Conservation (phyloP, 768 basidiomycete genomes). For the Zangia roseola region DNA sequence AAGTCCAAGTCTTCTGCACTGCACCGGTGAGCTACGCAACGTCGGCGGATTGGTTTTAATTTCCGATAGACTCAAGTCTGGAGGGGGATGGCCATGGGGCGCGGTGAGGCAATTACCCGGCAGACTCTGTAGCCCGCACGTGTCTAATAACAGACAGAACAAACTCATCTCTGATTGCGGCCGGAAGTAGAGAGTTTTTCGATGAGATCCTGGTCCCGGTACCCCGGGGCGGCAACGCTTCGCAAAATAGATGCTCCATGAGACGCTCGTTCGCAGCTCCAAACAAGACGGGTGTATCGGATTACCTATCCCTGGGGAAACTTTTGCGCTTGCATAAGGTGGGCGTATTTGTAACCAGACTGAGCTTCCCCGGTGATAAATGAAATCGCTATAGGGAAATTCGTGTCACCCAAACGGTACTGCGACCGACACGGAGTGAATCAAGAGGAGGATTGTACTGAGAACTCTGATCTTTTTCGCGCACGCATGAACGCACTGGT, state of each 20-base stretch:
- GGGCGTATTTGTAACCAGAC: slow-evolving; percentile 19
- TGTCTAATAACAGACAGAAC: slow-evolving; percentile 1
- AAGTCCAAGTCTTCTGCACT: not conserved
- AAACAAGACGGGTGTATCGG: slow-evolving; percentile 7
- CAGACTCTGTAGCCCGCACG: slow-evolving; percentile 3
- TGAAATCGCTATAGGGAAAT: slow-evolving; percentile 21
- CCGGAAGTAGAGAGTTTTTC: not conserved
- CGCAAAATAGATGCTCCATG: slow-evolving; percentile 4
- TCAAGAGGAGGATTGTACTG: slow-evolving; percentile 25
- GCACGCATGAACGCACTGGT: no score
- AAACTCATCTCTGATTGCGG: slow-evolving; percentile 4
- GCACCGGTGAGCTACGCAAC: not conserved
- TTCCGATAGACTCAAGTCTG: slow-evolving; percentile 19
- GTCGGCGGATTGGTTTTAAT: slow-evolving; percentile 23
- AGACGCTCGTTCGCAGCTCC: not conserved
- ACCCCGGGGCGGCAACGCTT: not conserved
- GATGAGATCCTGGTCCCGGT: slow-evolving; percentile 10
- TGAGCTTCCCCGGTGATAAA: slow-evolving; percentile 24
- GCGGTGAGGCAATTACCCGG: slow-evolving; percentile 8
- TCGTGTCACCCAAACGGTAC: slow-evolving; percentile 12
- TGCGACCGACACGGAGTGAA: slow-evolving; percentile 23
- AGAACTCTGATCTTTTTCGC: slow-evolving; percentile 13
- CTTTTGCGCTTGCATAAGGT: slow-evolving; percentile 18
- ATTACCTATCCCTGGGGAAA: slow-evolving; percentile 11
- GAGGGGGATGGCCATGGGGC: no score